Evolutionary conservation across 495 filamentous ascomycete species (phyloP), one percentile per base, ranked within the genome.

Genomic region (Oidiodendron maius): DNA sequence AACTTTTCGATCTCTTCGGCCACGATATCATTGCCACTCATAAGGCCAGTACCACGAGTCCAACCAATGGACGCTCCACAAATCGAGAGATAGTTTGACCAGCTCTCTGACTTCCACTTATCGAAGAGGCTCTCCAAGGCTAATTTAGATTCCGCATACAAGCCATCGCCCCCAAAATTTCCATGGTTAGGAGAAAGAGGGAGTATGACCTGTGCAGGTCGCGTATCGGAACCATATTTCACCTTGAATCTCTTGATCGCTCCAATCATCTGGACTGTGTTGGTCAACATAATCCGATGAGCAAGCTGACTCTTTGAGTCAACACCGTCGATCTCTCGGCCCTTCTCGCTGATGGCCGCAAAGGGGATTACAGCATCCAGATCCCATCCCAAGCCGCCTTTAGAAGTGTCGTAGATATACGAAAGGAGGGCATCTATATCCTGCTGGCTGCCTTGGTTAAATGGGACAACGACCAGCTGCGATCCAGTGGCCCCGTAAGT

Each of bases 251-350:
- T 65, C 74, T 95, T 96, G 62, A 98, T 83, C 52, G 69, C 77
- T 44, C 93, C 93, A 28, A 98, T 77, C 32, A 98, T 78, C 34
- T 93, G 83, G 42, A 97, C 74, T 1, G 95, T 71, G 61, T 98
- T 96, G 49, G 91, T 96, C 66, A 98, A 71, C 93, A 98, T 98
- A 67, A 98, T 94, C 43, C 93, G 89, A 65, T 96, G 93, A 47
- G 91, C 93, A 47, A 97, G 80, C 70, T 98, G 93, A 1, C 91
- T 95, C 70, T 93, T 95, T 45, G 88, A 95, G 71, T 97, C 93
- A 53, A 98, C 86, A 48, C 80, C 82, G 59, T 96, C 91, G 52
- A 98, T 95, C 67, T 97, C 90, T 51, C 91, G 90, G 30, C 93
- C 93, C 55, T 94, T 91, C 69, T 96, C 91, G 1, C 91, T 83